Evolutionary conservation across 208 protist genomes (phyloP).

Genomic region (Acanthamoeba triangularis): DNA sequence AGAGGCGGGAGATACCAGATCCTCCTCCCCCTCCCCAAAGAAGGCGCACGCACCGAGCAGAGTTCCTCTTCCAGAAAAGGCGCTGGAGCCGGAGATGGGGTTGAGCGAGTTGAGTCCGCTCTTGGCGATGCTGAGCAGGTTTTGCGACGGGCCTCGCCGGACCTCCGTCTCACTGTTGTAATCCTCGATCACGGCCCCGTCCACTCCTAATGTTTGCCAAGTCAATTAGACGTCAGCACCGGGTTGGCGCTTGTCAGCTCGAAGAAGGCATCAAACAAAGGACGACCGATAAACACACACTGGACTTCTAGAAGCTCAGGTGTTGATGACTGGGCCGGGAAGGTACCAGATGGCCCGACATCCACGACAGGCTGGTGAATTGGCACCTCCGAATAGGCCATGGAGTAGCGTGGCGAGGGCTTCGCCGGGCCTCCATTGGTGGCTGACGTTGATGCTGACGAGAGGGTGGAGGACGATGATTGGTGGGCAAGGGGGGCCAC

Average conservation of each 20-base stretch:
- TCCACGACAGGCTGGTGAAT: not conserved
- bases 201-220: too few relatives aligned
- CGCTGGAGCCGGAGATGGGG: not conserved
- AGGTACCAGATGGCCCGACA: not conserved
- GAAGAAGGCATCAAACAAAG: too few relatives aligned
- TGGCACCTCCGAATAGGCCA: constrained; percentile 22
- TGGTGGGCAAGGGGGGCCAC: not conserved
- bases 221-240: too few relatives aligned
- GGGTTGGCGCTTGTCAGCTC: too few relatives aligned
- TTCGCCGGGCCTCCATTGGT: not conserved
- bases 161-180: not conserved
- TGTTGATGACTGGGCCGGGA: too few relatives aligned
- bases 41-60: not conserved
- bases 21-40: too few relatives aligned
- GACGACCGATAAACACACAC: too few relatives aligned
- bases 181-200: not conserved
- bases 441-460: not conserved
- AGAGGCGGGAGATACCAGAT: too few relatives aligned
- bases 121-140: constrained; percentile 16
- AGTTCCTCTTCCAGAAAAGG: not conserved
- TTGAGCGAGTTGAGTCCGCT: constrained; percentile 31
- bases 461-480: not conserved
- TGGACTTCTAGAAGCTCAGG: too few relatives aligned
- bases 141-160: not conserved
- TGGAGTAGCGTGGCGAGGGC: constrained; percentile 13